These are phyloP conservation scores for Sodiomyces alkalinus DNA, from an alignment of 2,329 filamentous ascomycete species.

Conservation along the genomic window DNA sequence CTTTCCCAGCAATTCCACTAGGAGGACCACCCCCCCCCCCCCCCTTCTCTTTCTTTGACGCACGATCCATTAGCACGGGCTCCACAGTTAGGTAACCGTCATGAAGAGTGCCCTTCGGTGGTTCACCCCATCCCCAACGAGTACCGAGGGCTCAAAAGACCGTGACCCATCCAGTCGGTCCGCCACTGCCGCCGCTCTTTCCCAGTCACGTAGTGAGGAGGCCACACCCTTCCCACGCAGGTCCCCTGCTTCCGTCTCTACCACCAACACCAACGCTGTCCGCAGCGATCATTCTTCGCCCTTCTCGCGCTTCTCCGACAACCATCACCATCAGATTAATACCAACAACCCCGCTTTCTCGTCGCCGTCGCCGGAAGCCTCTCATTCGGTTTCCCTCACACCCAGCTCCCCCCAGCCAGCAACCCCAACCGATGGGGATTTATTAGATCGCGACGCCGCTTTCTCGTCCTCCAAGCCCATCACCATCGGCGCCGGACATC, in stretches of 20 bases:
- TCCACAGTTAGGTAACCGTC: too few relatives aligned
- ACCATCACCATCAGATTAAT: too few relatives aligned
- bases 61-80: too few relatives aligned
- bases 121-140: conserved; percentile 7
- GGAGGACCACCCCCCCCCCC: too few relatives aligned
- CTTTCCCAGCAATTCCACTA: too few relatives aligned
- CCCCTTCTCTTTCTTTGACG: too few relatives aligned
- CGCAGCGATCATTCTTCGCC: too few relatives aligned
- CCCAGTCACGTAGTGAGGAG: neutral
- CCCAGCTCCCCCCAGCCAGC: conserved; percentile 25
- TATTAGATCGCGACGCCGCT: conserved; percentile 10
- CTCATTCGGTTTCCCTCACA: conserved; percentile 17
- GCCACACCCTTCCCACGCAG: too few relatives aligned
- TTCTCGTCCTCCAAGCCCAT: conserved; percentile 19
- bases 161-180: conserved; percentile 10
- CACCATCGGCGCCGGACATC: conserved; percentile 16
- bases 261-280: conserved; percentile 17
- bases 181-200: conserved; percentile 8
- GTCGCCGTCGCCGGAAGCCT: conserved; percentile 14
- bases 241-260: conserved; percentile 1
- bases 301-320: conserved; percentile 6
- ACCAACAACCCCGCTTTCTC: too few relatives aligned
- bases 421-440: conserved; percentile 24
- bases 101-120: conserved; percentile 10
- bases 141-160: conserved; percentile 10